A percentile compares a stretch with the other conserved stretches of the same genome.
Evolutionary conservation across 192 early-diverging fungal genomes (phyloP).

Genomic region (Jimgerdemannia flammicorona): DNA sequence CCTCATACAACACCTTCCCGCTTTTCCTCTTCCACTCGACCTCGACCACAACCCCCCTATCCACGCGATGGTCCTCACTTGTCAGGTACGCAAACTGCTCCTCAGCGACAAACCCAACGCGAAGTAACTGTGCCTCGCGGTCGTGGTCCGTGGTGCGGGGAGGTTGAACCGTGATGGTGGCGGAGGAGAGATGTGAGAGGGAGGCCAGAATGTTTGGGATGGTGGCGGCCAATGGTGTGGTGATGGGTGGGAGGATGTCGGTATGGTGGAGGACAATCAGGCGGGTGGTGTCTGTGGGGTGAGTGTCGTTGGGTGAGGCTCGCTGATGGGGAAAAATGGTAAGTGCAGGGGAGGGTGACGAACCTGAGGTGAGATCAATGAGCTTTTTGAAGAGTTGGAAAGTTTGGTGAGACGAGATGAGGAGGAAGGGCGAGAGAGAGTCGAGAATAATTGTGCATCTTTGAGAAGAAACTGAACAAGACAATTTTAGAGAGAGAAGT

Average conservation of each 20-base stretch:
- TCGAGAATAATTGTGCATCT: conserved; percentile 21
- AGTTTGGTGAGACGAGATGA: conserved; percentile 13
- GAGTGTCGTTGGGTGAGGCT: not conserved
- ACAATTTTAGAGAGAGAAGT: not conserved
- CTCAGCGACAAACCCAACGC: conserved; percentile 17
- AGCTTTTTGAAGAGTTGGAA: conserved; percentile 24
- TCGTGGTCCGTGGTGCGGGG: not conserved
- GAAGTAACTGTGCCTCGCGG: not conserved
- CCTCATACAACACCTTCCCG: conserved; percentile 41
- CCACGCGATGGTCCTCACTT: conserved; percentile 14
- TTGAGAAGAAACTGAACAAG: not conserved
- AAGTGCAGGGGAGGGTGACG: not conserved
- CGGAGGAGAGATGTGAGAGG: not conserved
- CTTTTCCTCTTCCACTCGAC: conserved; percentile 44
- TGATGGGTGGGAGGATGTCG: conserved; percentile 15
- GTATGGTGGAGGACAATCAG: conserved; percentile 31
- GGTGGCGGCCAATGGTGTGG: not conserved
- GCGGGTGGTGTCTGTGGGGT: conserved; percentile 19
- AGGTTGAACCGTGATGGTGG: not conserved
- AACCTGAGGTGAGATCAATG: conserved; percentile 21
- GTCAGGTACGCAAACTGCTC: conserved; percentile 32
- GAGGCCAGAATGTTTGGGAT: not conserved
- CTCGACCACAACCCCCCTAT: conserved; percentile 21
- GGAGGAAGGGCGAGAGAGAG: conserved; percentile 17
- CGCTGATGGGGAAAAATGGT: too few species aligned